A percentile compares a stretch with the other conserved stretches of the same genome.
Evolutionary conservation across 2,329 filamentous ascomycete species (phyloP).

Genomic region (Lecanicillium sp.): DNA sequence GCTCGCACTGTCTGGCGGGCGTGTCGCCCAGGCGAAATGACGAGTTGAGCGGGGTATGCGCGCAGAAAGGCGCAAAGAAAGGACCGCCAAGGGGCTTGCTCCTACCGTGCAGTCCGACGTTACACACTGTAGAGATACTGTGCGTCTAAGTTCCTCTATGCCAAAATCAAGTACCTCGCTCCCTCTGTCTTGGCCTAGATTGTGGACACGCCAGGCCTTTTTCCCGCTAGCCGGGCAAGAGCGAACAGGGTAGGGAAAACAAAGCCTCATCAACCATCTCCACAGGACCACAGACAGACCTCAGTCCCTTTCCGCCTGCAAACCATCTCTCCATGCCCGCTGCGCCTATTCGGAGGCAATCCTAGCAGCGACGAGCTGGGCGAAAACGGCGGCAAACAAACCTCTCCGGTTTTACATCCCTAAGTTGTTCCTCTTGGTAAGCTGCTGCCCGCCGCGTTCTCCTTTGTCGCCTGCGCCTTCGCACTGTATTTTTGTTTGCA

Average conservation of each 20-base stretch:
- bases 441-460: conserved; percentile 1
- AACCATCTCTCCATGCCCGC: conserved; percentile 27
- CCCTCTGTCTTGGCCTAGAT: conserved; percentile 14
- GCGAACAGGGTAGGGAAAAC: conserved; percentile 33
- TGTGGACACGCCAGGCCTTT: conserved; percentile 22
- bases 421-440: conserved; percentile 11
- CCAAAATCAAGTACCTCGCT: conserved; percentile 14
- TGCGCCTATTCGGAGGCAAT: conserved; percentile 36
- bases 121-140: background rate
- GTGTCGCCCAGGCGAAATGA: background rate
- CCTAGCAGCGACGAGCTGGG: conserved; percentile 33
- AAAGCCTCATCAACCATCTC: conserved; percentile 37
- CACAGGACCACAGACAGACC: conserved; percentile 24
- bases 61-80: too few relatives aligned
- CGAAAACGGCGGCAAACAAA: conserved; percentile 24
- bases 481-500: conserved; percentile 13
- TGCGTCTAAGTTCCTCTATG: background rate
- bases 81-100: background rate
- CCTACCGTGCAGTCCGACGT: background rate
- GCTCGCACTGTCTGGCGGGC: background rate
- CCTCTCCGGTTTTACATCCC: conserved; percentile 17
- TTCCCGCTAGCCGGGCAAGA: conserved; percentile 24
- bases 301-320: conserved; percentile 19
- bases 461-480: conserved; percentile 7
- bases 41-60: too few relatives aligned